phyloP scores from a whole-genome alignment of 768 basidiomycete species.

The Lentinula lateritia region DNA sequence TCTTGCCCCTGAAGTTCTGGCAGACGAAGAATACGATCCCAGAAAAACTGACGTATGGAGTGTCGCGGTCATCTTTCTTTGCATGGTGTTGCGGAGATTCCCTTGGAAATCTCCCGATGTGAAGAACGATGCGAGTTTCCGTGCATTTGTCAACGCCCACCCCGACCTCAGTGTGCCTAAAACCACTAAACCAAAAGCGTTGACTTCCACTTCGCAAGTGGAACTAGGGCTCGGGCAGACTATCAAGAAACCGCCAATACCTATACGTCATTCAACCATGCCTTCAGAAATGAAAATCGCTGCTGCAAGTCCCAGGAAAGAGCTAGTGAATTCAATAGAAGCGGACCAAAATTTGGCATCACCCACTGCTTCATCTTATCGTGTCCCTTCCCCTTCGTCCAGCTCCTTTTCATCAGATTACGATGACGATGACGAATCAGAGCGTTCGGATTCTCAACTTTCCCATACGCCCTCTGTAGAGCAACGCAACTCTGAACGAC shows the following conservation, averaged over 20 bases:
- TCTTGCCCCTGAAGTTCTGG: conserved; percentile 93
- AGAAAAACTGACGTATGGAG: conserved; percentile 99
- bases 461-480: conserved; percentile 43
- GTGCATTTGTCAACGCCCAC: conserved; percentile 88
- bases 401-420: conserved; percentile 3
- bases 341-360: not conserved
- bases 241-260: conserved; percentile 21
- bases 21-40: conserved; percentile 72
- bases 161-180: conserved; percentile 57
- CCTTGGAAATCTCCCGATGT: conserved; percentile 98
- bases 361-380: not conserved
- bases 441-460: not conserved
- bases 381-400: not conserved
- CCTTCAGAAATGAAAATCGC: not conserved
- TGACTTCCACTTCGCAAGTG: conserved; percentile 11
- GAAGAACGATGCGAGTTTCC: conserved; percentile 88
- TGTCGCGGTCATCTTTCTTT: conserved; percentile 97
- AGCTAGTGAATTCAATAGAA: not conserved
- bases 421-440: not conserved
- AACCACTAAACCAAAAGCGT: conserved; percentile 32
- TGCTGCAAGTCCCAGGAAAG: not conserved
- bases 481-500: conserved; percentile 15
- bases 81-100: conserved; percentile 96
- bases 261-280: not conserved
- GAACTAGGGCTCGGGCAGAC: conserved; percentile 9